Base-by-base conservation (phyloP, 2,329 filamentous ascomycete species). In the Fusarium avenaceum region DNA sequence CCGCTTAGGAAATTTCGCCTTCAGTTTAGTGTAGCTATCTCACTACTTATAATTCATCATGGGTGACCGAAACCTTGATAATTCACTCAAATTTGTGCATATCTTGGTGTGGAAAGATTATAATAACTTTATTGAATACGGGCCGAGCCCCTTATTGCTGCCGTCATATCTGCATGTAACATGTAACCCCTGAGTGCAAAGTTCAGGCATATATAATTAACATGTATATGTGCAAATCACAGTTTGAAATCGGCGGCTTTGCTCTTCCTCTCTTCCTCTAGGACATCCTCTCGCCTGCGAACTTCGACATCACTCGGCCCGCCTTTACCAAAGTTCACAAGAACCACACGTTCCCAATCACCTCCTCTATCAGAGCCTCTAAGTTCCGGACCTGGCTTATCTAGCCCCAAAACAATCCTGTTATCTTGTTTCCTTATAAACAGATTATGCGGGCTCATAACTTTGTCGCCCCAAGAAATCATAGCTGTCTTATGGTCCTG, bases 401-500 rank as follows among this genome's bases (percentile, higher is more conserved):
- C 86, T n/a, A 91, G 73, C 0, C 79, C 85, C 39, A 91, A 72
- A 4, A 90, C 84, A 13, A 81, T 72, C 51, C 85, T 79, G 13
- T 80, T 80, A 57, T 86, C 85, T 4, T 74, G 72, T 46, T 78
- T 77, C 45, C 82, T 76, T 57, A 84, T 71, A 19, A 85, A 81
- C 9, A 88, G 52, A 14, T 77, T 77, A 4, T 80, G 77, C 5
- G 89, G 88, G 65, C 85, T 85, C 57, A 91, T 90, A n/a, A 86
- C 84, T 75, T 89, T 89, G 7, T 89, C 84, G 0, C 78, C 81
- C 87, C 87, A 90, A 0, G 84, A 75, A n/a, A 87, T 86, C 30
- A 59, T 42, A 7, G 82, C 76, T 17, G 84, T 83, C 2, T 74
- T 74, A 40, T 86, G 80, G 39, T 71, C 68, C 38, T 76, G 76